Base-by-base conservation (phyloP, 345 rosid species). In the Nasturtium officinale region DNA sequence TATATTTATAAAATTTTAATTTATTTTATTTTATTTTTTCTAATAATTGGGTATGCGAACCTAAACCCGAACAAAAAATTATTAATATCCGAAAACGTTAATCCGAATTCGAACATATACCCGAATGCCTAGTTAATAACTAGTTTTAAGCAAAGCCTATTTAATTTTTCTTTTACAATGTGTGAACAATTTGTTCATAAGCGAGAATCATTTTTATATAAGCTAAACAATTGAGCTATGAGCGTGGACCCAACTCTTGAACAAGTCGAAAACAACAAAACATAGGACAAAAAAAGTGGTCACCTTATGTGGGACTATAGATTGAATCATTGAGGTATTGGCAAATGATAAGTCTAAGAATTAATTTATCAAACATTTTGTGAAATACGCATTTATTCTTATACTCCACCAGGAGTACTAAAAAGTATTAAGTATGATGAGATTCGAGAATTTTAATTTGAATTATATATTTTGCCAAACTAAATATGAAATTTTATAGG, bases 191-290 rank as follows among this genome's bases (percentile, higher is more conserved):
- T 3, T 33, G 10, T 9, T 32, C 20, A 45, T n/a, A 54, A 54
- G 17, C 15, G 48, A 21, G 32, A 21, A 28, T 71, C 20, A 35
- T 37, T 71, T 21, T 2, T 23, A 1, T 5, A 6, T 5, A 30
- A 47, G 50, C 63, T 60, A 12, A 67, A 67, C 61, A 42, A 61
- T 75, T 67, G 68, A 60, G 69, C 56, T 29, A 23, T 43, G 42
- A 68, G 43, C 2, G 25, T 68, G 79, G 79, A 61, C 79, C 69
- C 45, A 61, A 42, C 57, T 30, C 50, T 63, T 68, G 35, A 33
- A 54, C 25, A 53, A 62, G 52, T 28, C 25, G 40, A 61, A 54
- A 76, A n/a, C 65, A 76, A n/a, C 65, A 56, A 67, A 40, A 23
- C 25, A 23, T 23, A 23, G 9, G 70, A 52, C 63, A 67, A 76